A percentile compares a stretch with the other conserved stretches of the same genome.
Conservation (phyloP, 1,139 yeast genomes). For the Pneumocystis murina region DNA sequence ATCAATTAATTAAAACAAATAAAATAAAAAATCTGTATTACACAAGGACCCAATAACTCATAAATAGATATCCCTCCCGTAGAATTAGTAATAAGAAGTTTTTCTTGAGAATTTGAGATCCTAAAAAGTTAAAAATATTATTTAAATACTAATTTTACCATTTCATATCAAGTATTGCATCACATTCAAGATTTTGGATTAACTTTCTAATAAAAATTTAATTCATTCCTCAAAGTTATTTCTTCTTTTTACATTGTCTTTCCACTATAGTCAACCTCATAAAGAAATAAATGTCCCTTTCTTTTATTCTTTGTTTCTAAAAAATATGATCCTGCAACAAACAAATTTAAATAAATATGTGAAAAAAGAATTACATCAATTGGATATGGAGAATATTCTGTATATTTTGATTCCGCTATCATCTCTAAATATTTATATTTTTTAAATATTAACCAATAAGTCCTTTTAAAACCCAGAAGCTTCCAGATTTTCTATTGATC, state of each 20-base stretch:
- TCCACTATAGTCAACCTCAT: background rate
- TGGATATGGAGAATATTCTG: slow-evolving; percentile 1
- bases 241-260: background rate
- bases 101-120: background rate
- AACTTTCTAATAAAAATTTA: background rate
- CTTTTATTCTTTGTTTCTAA: slow-evolving; percentile 3
- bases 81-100: slow-evolving; percentile 4
- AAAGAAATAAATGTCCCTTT: slow-evolving; percentile 6
- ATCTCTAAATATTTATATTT: background rate
- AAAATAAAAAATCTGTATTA: background rate
- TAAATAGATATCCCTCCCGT: slow-evolving; percentile 6
- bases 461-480: background rate
- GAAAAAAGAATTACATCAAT: slow-evolving; percentile 8
- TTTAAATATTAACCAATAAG: background rate
- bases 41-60: background rate
- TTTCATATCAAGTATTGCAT: slow-evolving; percentile 10
- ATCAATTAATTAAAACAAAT: background rate
- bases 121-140: background rate
- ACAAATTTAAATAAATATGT: background rate
- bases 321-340: slow-evolving; percentile 8
- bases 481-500: too few species aligned
- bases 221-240: background rate
- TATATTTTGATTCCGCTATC: background rate
- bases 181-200: slow-evolving; percentile 2
- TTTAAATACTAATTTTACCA: slow-evolving; percentile 2